Evolutionary conservation across 2,329 filamentous ascomycete genomes (phyloP), one percentile per base, ranked within the genome.

Genomic region (Elsinoe batatas): DNA sequence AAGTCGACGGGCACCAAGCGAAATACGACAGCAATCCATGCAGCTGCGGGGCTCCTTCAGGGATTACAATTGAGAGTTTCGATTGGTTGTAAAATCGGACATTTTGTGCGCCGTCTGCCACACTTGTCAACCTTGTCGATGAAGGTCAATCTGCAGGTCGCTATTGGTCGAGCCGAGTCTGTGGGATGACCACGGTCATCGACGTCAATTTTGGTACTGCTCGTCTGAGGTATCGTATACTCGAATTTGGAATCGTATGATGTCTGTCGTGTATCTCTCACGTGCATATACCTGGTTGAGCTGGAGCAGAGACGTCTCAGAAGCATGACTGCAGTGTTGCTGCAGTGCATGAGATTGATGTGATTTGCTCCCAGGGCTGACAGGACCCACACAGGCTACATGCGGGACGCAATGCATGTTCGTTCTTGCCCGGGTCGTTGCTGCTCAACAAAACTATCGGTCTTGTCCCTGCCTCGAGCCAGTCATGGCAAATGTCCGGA

Each of bases 101-200:
- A 37, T 51, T 51, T 51, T 35, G 47, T 26, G 47, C 47, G 47
- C 47, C 33, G 47, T 38, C 47, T 32, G 32, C 47, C 47, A 38
- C 47, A 22, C 30, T 51, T 51, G 47, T 37, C 47, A 51, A 51
- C 47, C 47, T 51, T 49, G 44, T 49, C 44, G 18, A 51, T 18
- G 15, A 22, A 51, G 26, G 32, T 20, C 17, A 37, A 6, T 51
- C 33, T 51, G 18, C 35, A 26, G 26, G 11, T 51, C 30, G 32
- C 30, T 20, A 51, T 51, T 51, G 47, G 47, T 38, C 12, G 35
- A 33, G 36, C 47, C 47, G 26, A 35, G n/a, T 35, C 18, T 35
- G 12, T 38, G 47, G 47, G 47, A 51, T 44, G 40, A 26, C 40
- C 40, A 18, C 12, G 40, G 12, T 38, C 40, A 17, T 22, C 8